Percentiles rank a stretch among this genome's conserved stretches.
Conservation (phyloP, 225 moss, liverwort and hornwort genomes). For the Pleurozium schreberi region DNA sequence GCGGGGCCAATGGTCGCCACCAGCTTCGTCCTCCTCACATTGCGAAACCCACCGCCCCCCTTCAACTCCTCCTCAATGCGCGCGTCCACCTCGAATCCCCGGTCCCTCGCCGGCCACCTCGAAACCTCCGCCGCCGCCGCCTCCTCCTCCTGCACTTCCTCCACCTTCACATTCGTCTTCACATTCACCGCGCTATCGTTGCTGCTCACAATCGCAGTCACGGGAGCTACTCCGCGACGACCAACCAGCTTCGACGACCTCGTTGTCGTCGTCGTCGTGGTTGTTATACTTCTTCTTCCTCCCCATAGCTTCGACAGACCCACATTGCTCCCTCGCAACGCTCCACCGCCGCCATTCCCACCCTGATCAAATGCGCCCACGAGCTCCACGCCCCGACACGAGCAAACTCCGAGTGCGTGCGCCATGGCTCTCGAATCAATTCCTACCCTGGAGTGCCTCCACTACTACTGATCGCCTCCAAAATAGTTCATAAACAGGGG, state of each 20-base stretch:
- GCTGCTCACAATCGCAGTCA: neutral
- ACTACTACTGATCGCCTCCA: neutral
- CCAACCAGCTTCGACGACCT: neutral
- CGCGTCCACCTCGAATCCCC: slow-evolving; percentile 31
- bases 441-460: neutral
- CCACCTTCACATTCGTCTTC: neutral
- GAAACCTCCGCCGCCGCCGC: neutral
- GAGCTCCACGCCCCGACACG: neutral
- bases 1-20: slow-evolving; percentile 84
- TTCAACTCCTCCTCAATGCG: slow-evolving; percentile 43
- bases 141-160: neutral
- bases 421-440: neutral
- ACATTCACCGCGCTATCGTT: neutral
- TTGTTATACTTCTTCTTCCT: neutral
- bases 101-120: neutral
- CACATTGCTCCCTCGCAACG: neutral
- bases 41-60: slow-evolving; percentile 49
- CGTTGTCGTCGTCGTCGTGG: too few relatives aligned
- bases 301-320: neutral
- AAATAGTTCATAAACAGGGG: neutral
- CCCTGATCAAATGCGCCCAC: neutral
- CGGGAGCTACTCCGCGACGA: neutral
- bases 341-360: neutral
- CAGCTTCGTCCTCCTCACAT: slow-evolving; percentile 76
- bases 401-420: slow-evolving; percentile 1